Base-by-base conservation (phyloP, 1,284 basidiomycete species). In the Neolentinus lepideus region DNA sequence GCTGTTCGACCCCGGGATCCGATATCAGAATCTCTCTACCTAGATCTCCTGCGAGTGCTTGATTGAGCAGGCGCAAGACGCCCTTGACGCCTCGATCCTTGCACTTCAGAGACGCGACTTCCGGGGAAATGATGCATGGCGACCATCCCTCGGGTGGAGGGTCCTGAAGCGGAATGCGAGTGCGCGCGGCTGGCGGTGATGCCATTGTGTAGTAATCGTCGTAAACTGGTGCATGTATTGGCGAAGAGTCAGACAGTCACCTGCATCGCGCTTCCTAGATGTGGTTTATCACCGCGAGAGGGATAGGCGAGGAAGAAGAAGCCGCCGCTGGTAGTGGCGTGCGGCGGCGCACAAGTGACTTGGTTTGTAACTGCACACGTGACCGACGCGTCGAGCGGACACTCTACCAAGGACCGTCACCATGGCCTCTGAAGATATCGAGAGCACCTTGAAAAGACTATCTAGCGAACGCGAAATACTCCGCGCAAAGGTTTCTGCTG, bases 391-490 rank as follows among this genome's bases (percentile, higher is more conserved):
- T 50, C 47, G 21, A 50, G 10, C 24, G n/a, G 10, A 10, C 6
- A 25, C 47, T 50, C 47, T 25, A 21, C 47, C 24, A 25, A 8
- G 3, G 6, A 12, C 47, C 14, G 14, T 21, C 47, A 25, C 27
- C 47, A 52, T 52, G 51, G 27, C 51, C 51, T 22, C 51, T 14
- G 29, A 4, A 11, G 21, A 16, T 26, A n/a, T 26, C 26, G 4
- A 26, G 11, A 16, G 6, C 14, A 36, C 27, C 3, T 24, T 36
- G 19, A n/a, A 69, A 26, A 8, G 24, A n/a, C 64, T 75, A 24
- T 65, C 68, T 48, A 64, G 66, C 22, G 66, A 71, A 60, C 67
- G 70, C 9, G 62, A 67, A n/a, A 62, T 67, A 47, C 72, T 70
- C 62, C 67, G 71, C 25, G 59, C 66, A 0, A 65, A 69, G 51